These are phyloP conservation scores for Chalciporus piperatus DNA, from an alignment of 768 basidiomycete genomes.

Conservation along the genomic window DNA sequence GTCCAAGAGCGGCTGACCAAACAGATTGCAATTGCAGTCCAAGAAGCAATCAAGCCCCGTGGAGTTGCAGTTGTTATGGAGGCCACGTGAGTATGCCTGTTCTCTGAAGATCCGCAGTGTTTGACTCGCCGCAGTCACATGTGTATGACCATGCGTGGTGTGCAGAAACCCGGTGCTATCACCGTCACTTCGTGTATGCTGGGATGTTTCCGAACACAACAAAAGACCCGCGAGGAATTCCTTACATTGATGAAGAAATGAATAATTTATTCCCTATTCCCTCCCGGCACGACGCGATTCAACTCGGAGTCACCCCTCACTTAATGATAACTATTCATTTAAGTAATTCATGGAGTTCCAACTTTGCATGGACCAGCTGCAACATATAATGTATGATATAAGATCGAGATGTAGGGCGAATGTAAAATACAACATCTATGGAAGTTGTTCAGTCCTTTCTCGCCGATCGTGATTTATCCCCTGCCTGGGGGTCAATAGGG, in stretches of 20 bases:
- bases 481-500: slow-evolving; percentile 60
- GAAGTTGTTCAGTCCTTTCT: slow-evolving; percentile 48
- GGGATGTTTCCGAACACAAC: slow-evolving; percentile 96
- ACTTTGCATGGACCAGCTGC: slow-evolving; percentile 3
- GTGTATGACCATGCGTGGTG: slow-evolving; percentile 99
- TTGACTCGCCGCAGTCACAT: slow-evolving; percentile 61
- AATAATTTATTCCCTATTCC: slow-evolving; percentile 6
- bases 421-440: slow-evolving; percentile 11
- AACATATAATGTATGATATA: slow-evolving; percentile 18
- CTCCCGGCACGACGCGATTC: slow-evolving; percentile 39
- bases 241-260: slow-evolving; percentile 72
- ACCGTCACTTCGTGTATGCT: slow-evolving; percentile 98
- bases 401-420: slow-evolving; percentile 7
- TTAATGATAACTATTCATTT: slow-evolving; percentile 19
- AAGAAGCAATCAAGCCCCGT: slow-evolving; percentile 95
- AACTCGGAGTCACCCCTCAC: slow-evolving; percentile 28
- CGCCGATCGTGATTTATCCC: slow-evolving; percentile 50
- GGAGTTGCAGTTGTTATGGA: slow-evolving; percentile 99
- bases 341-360: slow-evolving; percentile 20
- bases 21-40: slow-evolving; percentile 96
- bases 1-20: slow-evolving; percentile 97
- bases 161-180: slow-evolving; percentile 95
- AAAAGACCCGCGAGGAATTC: slow-evolving; percentile 98
- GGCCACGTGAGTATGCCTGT: slow-evolving; percentile 69
- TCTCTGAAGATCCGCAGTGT: slow-evolving; percentile 11